Percentiles rank a stretch among this genome's conserved stretches.
Conservation (phyloP, 2,329 filamentous ascomycete species). For the Thyridium curvatum region DNA sequence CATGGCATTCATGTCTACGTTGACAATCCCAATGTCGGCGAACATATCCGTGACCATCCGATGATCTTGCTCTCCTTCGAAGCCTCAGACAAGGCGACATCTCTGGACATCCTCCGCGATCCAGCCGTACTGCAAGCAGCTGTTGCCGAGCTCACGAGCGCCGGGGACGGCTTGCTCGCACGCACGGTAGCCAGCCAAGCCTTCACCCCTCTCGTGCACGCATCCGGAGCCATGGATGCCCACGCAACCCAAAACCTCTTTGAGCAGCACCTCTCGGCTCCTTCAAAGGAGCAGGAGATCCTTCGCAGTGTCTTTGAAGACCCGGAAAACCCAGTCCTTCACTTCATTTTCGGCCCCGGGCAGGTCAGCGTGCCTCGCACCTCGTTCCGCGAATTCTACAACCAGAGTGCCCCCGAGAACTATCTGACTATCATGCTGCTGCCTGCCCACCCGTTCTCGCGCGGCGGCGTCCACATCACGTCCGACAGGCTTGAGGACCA, state of each 20-base stretch:
- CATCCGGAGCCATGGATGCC: constrained; percentile 10
- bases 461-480: constrained; percentile 48
- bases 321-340: constrained; percentile 13
- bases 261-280: constrained; percentile 9
- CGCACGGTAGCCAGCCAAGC: constrained; percentile 24
- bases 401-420: constrained; percentile 26
- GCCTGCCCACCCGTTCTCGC: constrained; percentile 50
- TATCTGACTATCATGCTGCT: constrained; percentile 46
- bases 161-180: constrained; percentile 18
- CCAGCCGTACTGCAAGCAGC: constrained; percentile 12
- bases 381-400: neutral
- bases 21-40: constrained; percentile 41
- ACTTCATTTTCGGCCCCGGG: constrained; percentile 16
- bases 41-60: constrained; percentile 36
- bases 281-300: constrained; percentile 9
- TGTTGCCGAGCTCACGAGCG: constrained; percentile 20
- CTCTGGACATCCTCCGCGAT: constrained; percentile 17
- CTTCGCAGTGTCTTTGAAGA: constrained; percentile 13
- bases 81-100: constrained; percentile 26
- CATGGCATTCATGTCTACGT: constrained; percentile 32
- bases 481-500: constrained; percentile 29
- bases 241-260: constrained; percentile 11
- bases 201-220: constrained; percentile 16
- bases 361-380: constrained; percentile 15
- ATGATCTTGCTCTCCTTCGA: constrained; percentile 25